A percentile compares a stretch with the other conserved stretches of the same genome.
Evolutionary conservation across 768 basidiomycete genomes (phyloP).

Genomic region (Boletus sp.): DNA sequence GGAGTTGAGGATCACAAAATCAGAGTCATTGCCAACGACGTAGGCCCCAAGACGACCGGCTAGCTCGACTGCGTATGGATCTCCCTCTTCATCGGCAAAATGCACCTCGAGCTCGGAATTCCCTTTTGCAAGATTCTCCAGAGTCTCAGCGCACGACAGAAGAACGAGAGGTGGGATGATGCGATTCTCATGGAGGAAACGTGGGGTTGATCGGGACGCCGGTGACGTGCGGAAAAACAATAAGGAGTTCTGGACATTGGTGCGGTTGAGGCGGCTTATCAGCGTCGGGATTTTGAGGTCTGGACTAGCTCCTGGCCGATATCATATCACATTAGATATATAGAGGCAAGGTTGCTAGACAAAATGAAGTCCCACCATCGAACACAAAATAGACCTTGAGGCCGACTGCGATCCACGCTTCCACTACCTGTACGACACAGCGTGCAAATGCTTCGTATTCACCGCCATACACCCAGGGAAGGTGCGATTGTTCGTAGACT

Average conservation of each 20-base stretch:
- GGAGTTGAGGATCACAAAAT: slow-evolving; percentile 75
- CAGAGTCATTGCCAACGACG: slow-evolving; percentile 78
- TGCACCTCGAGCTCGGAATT: slow-evolving; percentile 49
- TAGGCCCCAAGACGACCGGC: slow-evolving; percentile 72
- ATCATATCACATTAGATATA: slow-evolving; percentile 13
- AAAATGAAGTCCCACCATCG: slow-evolving; percentile 56
- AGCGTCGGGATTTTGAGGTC: slow-evolving; percentile 71
- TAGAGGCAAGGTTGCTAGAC: background rate
- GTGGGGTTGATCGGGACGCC: slow-evolving; percentile 56
- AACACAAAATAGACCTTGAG: slow-evolving; percentile 74
- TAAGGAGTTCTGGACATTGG: slow-evolving; percentile 57
- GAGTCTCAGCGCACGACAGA: slow-evolving; percentile 54
- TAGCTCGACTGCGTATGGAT: slow-evolving; percentile 81
- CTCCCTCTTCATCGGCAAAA: slow-evolving; percentile 80
- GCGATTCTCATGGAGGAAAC: slow-evolving; percentile 71
- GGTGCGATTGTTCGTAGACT: slow-evolving; percentile 53
- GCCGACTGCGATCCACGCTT: slow-evolving; percentile 69
- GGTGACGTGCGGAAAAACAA: slow-evolving; percentile 82
- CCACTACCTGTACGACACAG: slow-evolving; percentile 50
- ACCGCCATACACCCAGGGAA: slow-evolving; percentile 87
- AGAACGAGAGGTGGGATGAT: slow-evolving; percentile 72
- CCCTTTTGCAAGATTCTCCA: slow-evolving; percentile 40
- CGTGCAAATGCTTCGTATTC: slow-evolving; percentile 61
- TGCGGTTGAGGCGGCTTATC: slow-evolving; percentile 55
- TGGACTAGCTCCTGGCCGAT: slow-evolving; percentile 59